These are phyloP conservation scores for Entophlyctis helioformis DNA, from an alignment of 192 early-diverging fungal species.

Conservation along the genomic window DNA sequence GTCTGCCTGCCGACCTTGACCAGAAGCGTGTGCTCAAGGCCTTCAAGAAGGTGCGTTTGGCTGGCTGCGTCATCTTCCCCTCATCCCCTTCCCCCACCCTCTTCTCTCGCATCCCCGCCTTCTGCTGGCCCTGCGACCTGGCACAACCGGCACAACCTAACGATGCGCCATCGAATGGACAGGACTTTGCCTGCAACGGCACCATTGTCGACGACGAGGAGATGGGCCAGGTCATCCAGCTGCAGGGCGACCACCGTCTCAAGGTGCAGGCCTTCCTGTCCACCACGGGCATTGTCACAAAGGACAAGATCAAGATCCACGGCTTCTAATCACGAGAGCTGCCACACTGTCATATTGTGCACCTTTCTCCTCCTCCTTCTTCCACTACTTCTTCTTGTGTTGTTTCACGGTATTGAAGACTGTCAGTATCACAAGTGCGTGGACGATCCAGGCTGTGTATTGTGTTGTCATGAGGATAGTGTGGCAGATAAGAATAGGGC, in stretches of 20 bases:
- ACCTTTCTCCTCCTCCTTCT: too few species aligned
- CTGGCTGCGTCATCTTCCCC: neutral
- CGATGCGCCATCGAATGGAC: neutral
- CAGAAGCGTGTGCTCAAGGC: constrained; percentile 86
- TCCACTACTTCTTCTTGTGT: too few species aligned
- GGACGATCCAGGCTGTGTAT: too few species aligned
- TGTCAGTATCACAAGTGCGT: too few species aligned
- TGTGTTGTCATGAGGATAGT: too few species aligned
- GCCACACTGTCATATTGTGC: too few species aligned
- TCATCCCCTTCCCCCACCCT: too few species aligned
- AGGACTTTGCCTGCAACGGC: constrained; percentile 91
- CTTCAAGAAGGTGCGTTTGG: constrained; percentile 66
- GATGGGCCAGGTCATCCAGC: constrained; percentile 83
- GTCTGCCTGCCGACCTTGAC: constrained; percentile 75
- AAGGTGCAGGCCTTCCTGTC: constrained; percentile 72
- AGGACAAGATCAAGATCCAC: constrained; percentile 85
- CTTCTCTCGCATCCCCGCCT: too few species aligned
- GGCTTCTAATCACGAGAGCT: too few species aligned
- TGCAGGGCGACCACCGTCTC: constrained; percentile 87
- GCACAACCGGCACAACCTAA: too few species aligned
- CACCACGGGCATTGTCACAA: constrained; percentile 66
- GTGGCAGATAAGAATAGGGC: too few species aligned
- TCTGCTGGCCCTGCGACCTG: neutral
- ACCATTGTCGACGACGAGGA: constrained; percentile 89
- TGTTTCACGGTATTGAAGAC: too few species aligned